A percentile compares a stretch with the other conserved stretches of the same genome.
phyloP scores from a whole-genome alignment of 805 yeast species.

The Metschnikowia continentalis region DNA sequence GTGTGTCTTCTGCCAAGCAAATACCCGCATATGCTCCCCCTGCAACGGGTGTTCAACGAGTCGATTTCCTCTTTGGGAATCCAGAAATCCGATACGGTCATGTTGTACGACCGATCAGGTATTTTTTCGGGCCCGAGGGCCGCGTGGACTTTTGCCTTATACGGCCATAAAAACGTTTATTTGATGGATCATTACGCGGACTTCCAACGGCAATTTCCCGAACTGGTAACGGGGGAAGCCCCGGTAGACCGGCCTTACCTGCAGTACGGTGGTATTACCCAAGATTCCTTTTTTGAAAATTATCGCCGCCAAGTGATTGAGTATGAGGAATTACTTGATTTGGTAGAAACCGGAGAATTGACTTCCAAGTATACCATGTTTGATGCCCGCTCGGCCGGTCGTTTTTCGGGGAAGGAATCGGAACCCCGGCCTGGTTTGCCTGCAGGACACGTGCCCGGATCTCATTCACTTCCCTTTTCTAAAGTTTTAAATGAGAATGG shows the following conservation, averaged over 20 bases:
- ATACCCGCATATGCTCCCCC: slow-evolving; percentile 92
- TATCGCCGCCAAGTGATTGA: slow-evolving; percentile 49
- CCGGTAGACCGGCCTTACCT: slow-evolving; percentile 6
- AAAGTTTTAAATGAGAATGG: slow-evolving; percentile 51
- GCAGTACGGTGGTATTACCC: slow-evolving; percentile 20
- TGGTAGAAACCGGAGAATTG: slow-evolving; percentile 49
- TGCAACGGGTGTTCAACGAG: slow-evolving; percentile 47
- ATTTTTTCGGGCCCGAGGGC: slow-evolving; percentile 87
- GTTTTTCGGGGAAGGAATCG: slow-evolving; percentile 76
- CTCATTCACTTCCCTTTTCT: slow-evolving; percentile 70
- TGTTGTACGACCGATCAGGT: slow-evolving; percentile 82
- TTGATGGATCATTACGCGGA: slow-evolving; percentile 64
- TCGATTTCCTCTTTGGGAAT: slow-evolving; percentile 57
- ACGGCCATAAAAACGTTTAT: slow-evolving; percentile 69
- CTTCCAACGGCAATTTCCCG: slow-evolving; percentile 45
- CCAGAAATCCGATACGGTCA: slow-evolving; percentile 50
- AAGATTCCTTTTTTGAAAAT: slow-evolving; percentile 28
- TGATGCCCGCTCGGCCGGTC: slow-evolving; percentile 76
- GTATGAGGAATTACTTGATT: slow-evolving; percentile 60
- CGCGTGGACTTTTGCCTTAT: slow-evolving; percentile 82
- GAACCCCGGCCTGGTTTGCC: slow-evolving; percentile 88
- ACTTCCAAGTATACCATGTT: slow-evolving; percentile 49
- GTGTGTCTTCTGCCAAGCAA: slow-evolving; percentile 41
- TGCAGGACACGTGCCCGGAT: slow-evolving; percentile 86
- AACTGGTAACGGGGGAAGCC: slow-evolving; percentile 15